A percentile compares a stretch with the other conserved stretches of the same genome.
phyloP scores from a whole-genome alignment of 805 yeast genomes.

The Phaffomyces opuntiae region DNA sequence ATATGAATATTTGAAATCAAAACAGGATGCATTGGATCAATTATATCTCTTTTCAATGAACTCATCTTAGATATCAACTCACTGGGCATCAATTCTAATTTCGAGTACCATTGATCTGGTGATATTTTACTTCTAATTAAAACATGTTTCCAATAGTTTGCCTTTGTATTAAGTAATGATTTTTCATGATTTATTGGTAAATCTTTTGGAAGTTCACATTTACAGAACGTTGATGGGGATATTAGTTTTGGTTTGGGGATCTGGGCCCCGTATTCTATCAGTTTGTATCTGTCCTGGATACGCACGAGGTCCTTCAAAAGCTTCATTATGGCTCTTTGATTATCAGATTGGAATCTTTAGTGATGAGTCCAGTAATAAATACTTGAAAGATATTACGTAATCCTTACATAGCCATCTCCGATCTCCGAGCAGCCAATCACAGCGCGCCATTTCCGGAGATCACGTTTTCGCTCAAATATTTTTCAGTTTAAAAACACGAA shows the following conservation, averaged over 20 bases:
- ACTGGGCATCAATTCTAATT: constrained; percentile 42
- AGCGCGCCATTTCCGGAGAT: no score
- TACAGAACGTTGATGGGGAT: constrained; percentile 37
- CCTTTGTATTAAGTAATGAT: constrained; percentile 41
- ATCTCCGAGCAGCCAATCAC: no score
- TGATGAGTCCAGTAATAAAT: no score
- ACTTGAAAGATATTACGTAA: no score
- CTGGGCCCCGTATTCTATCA: constrained; percentile 6
- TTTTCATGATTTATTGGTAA: constrained; percentile 34
- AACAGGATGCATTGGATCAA: constrained; percentile 43
- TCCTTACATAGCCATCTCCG: no score
- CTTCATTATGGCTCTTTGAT: background rate
- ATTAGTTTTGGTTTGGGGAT: constrained; percentile 13
- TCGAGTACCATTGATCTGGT: constrained; percentile 30
- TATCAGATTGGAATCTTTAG: no score
- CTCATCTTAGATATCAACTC: constrained; percentile 36
- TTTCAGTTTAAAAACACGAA: no score
- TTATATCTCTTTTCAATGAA: constrained; percentile 24
- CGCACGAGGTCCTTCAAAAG: no score
- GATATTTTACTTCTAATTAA: background rate
- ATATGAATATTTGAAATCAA: constrained; percentile 40
- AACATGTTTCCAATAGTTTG: constrained; percentile 48
- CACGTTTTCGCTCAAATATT: no score
- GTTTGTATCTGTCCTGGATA: constrained; percentile 12
- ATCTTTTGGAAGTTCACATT: constrained; percentile 35